phyloP scores from a whole-genome alignment of 495 filamentous ascomycete species.

The Penicillium tannophilum region DNA sequence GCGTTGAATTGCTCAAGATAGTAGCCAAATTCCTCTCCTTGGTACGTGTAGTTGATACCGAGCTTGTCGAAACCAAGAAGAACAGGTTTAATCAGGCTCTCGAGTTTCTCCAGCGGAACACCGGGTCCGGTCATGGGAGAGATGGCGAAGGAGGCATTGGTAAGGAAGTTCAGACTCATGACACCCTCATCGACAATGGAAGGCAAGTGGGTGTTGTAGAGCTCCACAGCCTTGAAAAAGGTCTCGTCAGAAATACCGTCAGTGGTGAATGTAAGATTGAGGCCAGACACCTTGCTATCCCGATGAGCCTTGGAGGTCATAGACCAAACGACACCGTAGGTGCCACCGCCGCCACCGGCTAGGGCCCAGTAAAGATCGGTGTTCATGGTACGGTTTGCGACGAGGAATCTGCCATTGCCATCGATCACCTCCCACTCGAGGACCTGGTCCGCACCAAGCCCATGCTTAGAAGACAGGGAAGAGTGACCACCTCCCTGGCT shows the following conservation, averaged over 20 bases:
- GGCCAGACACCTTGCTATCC: conserved; percentile 7
- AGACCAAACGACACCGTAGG: conserved; percentile 17
- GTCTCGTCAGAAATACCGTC: conserved; percentile 31
- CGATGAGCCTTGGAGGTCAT: conserved; percentile 19
- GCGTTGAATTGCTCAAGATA: conserved; percentile 15
- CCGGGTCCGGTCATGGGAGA: conserved; percentile 32
- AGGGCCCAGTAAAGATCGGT: conserved; percentile 22
- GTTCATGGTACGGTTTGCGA: conserved; percentile 51
- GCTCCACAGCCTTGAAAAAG: conserved; percentile 41
- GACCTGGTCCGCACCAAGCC: conserved; percentile 64
- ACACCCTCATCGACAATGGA: conserved; percentile 48
- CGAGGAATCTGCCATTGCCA: conserved; percentile 47
- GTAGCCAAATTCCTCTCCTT: conserved; percentile 7
- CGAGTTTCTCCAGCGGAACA: conserved; percentile 18
- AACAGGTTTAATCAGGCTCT: conserved; percentile 23
- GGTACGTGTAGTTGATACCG: conserved; percentile 14
- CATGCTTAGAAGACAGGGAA: conserved; percentile 51
- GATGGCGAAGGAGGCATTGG: conserved; percentile 41
- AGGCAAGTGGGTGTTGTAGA: conserved; percentile 42
- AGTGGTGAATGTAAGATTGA: conserved; percentile 11
- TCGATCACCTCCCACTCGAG: conserved; percentile 65
- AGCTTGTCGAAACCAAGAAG: conserved; percentile 12
- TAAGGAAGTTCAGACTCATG: conserved; percentile 33
- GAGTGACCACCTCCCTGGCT: conserved; percentile 64
- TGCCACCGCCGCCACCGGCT: conserved; percentile 18